Percentiles rank a stretch among this genome's conserved stretches.
Evolutionary conservation across 768 basidiomycete species (phyloP).

Genomic region (Brasilioporus rufonigricans): DNA sequence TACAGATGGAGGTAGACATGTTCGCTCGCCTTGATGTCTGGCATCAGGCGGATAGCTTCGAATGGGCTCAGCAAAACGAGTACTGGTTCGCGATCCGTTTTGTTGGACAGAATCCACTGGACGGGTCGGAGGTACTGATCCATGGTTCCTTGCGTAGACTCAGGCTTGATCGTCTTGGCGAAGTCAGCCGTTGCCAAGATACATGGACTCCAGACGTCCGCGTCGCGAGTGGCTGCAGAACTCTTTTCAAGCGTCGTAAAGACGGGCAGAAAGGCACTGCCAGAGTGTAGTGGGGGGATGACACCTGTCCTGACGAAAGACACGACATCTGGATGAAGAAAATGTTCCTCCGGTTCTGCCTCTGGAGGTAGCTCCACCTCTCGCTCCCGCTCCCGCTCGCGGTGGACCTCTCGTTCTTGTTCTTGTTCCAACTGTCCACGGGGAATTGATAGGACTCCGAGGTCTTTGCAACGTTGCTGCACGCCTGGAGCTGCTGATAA

Average conservation of each 20-base stretch:
- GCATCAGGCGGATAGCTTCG: background rate
- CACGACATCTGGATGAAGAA: no score
- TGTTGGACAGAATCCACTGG: background rate
- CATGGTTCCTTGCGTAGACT: background rate
- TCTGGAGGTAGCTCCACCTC: no score
- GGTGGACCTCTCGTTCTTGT: no score
- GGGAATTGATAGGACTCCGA: no score
- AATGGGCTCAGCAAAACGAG: background rate
- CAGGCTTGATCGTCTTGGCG: background rate
- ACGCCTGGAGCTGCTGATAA: no score
- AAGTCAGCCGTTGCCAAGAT: background rate
- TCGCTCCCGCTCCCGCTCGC: no score
- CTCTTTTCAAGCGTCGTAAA: background rate
- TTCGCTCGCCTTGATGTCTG: background rate
- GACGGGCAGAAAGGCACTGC: background rate
- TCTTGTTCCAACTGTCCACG: no score
- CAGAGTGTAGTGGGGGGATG: no score
- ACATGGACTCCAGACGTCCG: background rate
- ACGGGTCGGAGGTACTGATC: background rate
- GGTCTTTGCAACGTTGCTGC: no score
- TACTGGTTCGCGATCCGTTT: background rate
- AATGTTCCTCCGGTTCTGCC: no score
- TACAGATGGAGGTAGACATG: background rate
- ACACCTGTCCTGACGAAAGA: no score
- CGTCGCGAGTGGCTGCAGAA: background rate